Base-by-base conservation (phyloP, 2,329 filamentous ascomycete species). In the Chaetomium sp. region DNA sequence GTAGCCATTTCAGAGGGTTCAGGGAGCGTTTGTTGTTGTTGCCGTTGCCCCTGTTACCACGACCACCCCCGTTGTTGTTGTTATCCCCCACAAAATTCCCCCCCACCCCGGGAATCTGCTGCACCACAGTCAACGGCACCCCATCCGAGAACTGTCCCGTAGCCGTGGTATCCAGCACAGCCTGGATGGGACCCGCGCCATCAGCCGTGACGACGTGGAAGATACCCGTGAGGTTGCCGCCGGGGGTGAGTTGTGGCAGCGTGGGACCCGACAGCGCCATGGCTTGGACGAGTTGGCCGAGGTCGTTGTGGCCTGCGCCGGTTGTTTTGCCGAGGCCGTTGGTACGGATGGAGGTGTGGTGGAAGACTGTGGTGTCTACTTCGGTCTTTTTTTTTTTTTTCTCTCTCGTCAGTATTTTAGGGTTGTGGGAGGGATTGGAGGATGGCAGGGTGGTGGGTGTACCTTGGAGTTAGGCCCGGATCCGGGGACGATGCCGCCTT, bases 351-450 rank as follows among this genome's bases (percentile, higher is more conserved):
- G 69, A 64, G 60, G 62, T 69, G 14, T 59, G 64, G 19, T 59
- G 55, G 68, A 77, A 77, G 59, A 76, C 69, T 40, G 74, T 76
- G 35, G 74, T 76, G 63, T 77, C 75, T 37, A 71, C 63, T 61
- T 77, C 73, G 1, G 74, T 76, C 58, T 66, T 12, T 35, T 27
- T 34, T 46, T 27, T 46, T 35, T 5, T 11, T 46, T 11, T 32
- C n/a, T n/a, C n/a, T n/a, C n/a, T n/a, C 2, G 7, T 34, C 6
- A n/a, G 36, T 35, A 9, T 12, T 47, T 47, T 33, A 41, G 53
- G 38, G 43, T n/a, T 33, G 9, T 4, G 45, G 32, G 10, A 6
- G 32, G 44, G 12, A 14, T 27, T n/a, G 12, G 38, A 19, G 38
- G 14, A 5, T n/a, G 32, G 7, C 19, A 14, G 12, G 12, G 37